Evolutionary conservation across 345 rosid genomes (phyloP).

Genomic region (Dovyalis caffra): DNA sequence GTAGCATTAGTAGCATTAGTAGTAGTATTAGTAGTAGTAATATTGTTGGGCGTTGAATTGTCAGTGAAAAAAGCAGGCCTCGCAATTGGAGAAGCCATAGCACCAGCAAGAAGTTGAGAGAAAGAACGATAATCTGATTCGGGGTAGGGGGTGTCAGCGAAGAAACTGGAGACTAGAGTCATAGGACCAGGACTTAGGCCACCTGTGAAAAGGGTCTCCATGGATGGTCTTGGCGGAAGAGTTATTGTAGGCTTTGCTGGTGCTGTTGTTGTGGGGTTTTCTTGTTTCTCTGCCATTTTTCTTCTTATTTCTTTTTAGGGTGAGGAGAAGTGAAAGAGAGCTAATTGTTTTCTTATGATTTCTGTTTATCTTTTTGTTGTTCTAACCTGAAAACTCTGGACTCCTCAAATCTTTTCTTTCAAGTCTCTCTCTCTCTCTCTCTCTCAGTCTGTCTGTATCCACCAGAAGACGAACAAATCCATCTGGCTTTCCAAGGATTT

Average conservation of each 20-base stretch:
- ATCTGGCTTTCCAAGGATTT: slow-evolving; percentile 12
- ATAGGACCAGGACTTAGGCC: slow-evolving; percentile 89
- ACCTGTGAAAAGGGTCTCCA: slow-evolving; percentile 45
- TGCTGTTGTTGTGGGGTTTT: slow-evolving; percentile 14
- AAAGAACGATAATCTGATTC: slow-evolving; percentile 61
- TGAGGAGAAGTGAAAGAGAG: neutral
- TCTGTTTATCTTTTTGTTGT: too few relatives aligned
- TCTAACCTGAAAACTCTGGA: too few relatives aligned
- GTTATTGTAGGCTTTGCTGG: slow-evolving; percentile 65
- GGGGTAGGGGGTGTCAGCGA: slow-evolving; percentile 48
- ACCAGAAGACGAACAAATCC: too few relatives aligned
- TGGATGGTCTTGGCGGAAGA: slow-evolving; percentile 63
- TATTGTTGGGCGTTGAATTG: neutral
- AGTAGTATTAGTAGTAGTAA: neutral
- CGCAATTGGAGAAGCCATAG: slow-evolving; percentile 72
- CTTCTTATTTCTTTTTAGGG: too few relatives aligned
- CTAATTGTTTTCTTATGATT: neutral
- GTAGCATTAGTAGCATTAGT: neutral
- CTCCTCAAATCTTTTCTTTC: too few relatives aligned
- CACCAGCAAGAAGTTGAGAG: slow-evolving; percentile 90
- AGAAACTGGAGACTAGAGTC: slow-evolving; percentile 83
- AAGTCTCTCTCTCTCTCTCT: too few relatives aligned
- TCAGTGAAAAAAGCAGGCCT: slow-evolving; percentile 20
- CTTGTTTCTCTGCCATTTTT: slow-evolving; percentile 53
- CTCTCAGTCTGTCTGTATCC: too few relatives aligned